Base-by-base conservation (phyloP, 2,329 filamentous ascomycete genomes). In the Ophiostoma ulmi region DNA sequence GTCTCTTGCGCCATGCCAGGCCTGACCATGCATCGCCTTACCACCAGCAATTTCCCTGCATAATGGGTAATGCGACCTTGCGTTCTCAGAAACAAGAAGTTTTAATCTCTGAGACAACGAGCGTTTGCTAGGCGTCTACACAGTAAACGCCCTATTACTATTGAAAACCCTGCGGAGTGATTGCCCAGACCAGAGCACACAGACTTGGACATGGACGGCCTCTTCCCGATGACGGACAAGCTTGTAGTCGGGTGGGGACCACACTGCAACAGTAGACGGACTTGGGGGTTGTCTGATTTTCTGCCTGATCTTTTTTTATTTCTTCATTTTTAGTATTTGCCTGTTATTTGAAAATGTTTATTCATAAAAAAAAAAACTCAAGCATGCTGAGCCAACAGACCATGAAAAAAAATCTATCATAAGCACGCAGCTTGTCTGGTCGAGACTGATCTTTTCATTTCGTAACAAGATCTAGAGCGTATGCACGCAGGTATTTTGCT, bases 21-120 rank as follows among this genome's bases (percentile, higher is more conserved):
- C 31, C 44, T 7, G 44, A 20, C 58, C 58, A 36, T 63, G 58
- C 58, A 35, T 63, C 26, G 26, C 13, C 58, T 35, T 63, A 14
- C 58, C 58, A 35, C 20, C 26, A 63, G 58, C 58, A 63, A 63
- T 63, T 63, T 63, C 58, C 58, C 58, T 63, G 58, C 58, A 63
- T 63, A 63, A 63, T 35, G 36, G 58, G 58, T 36, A 35, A 63
- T 35, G 58, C 58, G 6, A 63, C 58, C 26, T 63, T 48, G 17
- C 10, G 3, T 44, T 44, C 17, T 44, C 13, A 44, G 41, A 44
- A 14, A 14, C 31, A 44, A 17, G 41, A 44, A 17, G 13, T 31
- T 39, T 31, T 39, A 13, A 13, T 13, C 10, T 39, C 10, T 39
- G 38, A 10, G 11, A 2, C 38, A 39, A 1, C 31, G 31, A 31